Evolutionary conservation across 805 yeast genomes (phyloP).

Genomic region (Saturnispora hagleri): DNA sequence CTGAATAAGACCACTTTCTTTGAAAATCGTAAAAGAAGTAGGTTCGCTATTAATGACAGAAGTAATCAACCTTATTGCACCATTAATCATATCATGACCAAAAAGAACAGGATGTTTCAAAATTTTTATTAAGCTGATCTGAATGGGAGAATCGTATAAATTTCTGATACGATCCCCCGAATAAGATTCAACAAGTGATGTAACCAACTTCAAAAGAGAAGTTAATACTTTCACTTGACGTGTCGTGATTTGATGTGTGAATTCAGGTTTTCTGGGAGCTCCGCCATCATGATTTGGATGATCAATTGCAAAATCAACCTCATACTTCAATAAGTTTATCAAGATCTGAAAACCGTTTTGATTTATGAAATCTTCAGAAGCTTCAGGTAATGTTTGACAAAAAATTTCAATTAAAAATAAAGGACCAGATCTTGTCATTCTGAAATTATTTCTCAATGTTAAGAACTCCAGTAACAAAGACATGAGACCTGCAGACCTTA

Average conservation of each 20-base stretch:
- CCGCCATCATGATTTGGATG: conserved; percentile 49
- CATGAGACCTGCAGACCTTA: conserved; percentile 70
- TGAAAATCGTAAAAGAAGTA: conserved; percentile 71
- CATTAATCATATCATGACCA: conserved; percentile 56
- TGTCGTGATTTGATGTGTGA: conserved; percentile 43
- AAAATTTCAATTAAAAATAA: conserved; percentile 45
- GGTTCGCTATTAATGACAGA: conserved; percentile 84
- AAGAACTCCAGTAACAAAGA: conserved; percentile 57
- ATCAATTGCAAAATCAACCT: conserved; percentile 53
- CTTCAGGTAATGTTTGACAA: conserved; percentile 36
- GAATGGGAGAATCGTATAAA: conserved; percentile 75
- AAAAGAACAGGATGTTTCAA: conserved; percentile 47
- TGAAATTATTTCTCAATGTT: conserved; percentile 38
- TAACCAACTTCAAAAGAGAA: conserved; percentile 52
- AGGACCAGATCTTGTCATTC: conserved; percentile 55
- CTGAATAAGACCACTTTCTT: conserved; percentile 68
- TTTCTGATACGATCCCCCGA: conserved; percentile 80
- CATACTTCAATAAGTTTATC: conserved; percentile 51
- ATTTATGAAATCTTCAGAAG: conserved; percentile 54
- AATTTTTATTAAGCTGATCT: conserved; percentile 50
- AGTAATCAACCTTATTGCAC: conserved; percentile 54
- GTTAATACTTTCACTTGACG: conserved; percentile 53
- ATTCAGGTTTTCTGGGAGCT: conserved; percentile 43
- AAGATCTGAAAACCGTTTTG: conserved; percentile 56
- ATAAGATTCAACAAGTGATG: conserved; percentile 58